Base-by-base conservation (phyloP, 2,329 filamentous ascomycete species). In the Alternaria sp. region DNA sequence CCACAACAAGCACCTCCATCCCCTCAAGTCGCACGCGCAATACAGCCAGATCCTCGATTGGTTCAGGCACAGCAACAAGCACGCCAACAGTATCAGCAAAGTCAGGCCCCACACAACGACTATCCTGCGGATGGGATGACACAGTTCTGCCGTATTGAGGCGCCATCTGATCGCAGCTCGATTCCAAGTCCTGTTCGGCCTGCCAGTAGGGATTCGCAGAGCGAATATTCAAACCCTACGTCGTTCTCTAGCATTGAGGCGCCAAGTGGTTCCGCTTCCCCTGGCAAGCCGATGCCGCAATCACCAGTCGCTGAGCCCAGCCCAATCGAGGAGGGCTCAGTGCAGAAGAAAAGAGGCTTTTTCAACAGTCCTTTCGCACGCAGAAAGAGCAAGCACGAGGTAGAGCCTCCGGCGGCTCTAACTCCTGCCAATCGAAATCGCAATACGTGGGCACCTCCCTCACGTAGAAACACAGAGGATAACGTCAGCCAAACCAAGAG, bases 61-160 rank as follows among this genome's bases (percentile, higher is more conserved):
- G 68, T 75, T 13, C 75, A 75, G 54, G 76, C 72, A 44, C 74
- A 75, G 54, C 72, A 78, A 56, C 71, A 76, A 58, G 75, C 73
- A 28, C 72, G 72, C 14, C 76, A 80, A 51, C 70, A 76, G 40
- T 76, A 75, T 51, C 76, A 75, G 54, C 76, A 78, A 37, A 81
- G 80, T 55, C 88, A 93, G 63, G 86, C 96, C 3, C 93, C 94
- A 13, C 93, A 97, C 70, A 96, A 98, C 69, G 92, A 95, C 9
- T 97, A 97, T 74, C 93, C 94, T 0, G 87, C 90, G 77, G 94
- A 98, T 74, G 94, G 93, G 4, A 98, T 98, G 93, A 97, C 94
- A 0, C 96, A 98, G 86, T 90, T 97, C 62, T 98, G 94, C 78
- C 88, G 93, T 59, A 88, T 91, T 37, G 90, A 88, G 4, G 85